phyloP scores from a whole-genome alignment of 257 asterid genomes.

The Ehretia macrophylla region DNA sequence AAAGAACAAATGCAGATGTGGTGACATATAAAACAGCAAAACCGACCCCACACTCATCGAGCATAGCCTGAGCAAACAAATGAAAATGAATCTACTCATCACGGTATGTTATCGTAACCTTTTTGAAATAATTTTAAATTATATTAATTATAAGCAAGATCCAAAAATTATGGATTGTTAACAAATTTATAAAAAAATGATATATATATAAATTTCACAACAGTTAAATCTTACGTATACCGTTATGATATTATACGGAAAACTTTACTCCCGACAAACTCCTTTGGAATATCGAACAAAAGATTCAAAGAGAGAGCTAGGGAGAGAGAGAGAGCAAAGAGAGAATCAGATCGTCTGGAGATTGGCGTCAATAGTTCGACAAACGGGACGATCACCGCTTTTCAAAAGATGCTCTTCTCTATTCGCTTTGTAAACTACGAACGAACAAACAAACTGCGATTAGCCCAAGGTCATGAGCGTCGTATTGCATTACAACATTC shows the following conservation, averaged over 20 bases:
- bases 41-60: conserved; percentile 8
- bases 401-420: conserved; percentile 67
- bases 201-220: too few relatives aligned
- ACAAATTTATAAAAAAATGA: too few relatives aligned
- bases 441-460: conserved; percentile 19
- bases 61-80: too few relatives aligned
- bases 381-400: conserved; percentile 75
- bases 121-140: too few relatives aligned
- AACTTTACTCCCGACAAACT: too few relatives aligned
- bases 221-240: too few relatives aligned
- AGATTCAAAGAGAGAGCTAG: conserved; percentile 33
- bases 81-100: too few relatives aligned
- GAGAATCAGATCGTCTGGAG: conserved; percentile 61
- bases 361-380: conserved; percentile 60
- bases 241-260: too few relatives aligned
- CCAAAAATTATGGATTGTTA: too few relatives aligned
- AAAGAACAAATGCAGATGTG: background rate
- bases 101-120: too few relatives aligned
- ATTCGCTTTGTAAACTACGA: conserved; percentile 10
- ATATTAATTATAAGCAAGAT: too few relatives aligned
- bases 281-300: conserved; percentile 52
- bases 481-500: conserved; percentile 3
- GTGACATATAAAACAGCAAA: conserved; percentile 7
- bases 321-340: conserved; percentile 17
- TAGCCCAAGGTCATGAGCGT: conserved; percentile 17